phyloP scores from a whole-genome alignment of 805 yeast species.

The Candida wancherniae region DNA sequence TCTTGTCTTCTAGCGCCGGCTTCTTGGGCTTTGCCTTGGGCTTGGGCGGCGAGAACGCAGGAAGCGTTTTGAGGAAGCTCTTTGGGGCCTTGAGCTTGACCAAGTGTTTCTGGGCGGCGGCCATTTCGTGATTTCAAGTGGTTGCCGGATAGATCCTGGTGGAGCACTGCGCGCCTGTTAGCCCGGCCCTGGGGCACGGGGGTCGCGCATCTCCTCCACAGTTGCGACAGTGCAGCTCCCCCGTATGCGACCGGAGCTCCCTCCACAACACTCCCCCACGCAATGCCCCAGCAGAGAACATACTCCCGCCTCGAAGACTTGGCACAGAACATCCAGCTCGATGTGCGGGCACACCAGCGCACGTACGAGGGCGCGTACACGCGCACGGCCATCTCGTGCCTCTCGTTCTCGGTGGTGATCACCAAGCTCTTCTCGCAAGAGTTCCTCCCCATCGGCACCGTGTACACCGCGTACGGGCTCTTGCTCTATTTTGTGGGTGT shows the following conservation, averaged over 20 bases:
- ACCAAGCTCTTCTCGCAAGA: slow-evolving; percentile 60
- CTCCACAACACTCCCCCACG: too few relatives aligned
- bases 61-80: slow-evolving; percentile 29
- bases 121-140: slow-evolving; percentile 21
- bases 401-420: slow-evolving; percentile 61
- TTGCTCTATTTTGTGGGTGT: slow-evolving; percentile 37
- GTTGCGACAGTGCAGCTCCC: too few relatives aligned
- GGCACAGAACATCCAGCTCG: slow-evolving; percentile 40
- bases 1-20: slow-evolving; percentile 27
- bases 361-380: slow-evolving; percentile 84
- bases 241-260: too few relatives aligned
- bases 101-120: slow-evolving; percentile 30
- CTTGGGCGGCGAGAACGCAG: slow-evolving; percentile 25
- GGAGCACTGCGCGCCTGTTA: too few relatives aligned
- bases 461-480: slow-evolving; percentile 59
- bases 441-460: slow-evolving; percentile 62
- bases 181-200: too few relatives aligned
- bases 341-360: slow-evolving; percentile 67
- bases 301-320: slow-evolving; percentile 35
- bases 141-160: too few relatives aligned
- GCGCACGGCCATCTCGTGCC: slow-evolving; percentile 63
- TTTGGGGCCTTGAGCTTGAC: slow-evolving; percentile 31
- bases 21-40: slow-evolving; percentile 31
- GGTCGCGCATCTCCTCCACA: too few relatives aligned
- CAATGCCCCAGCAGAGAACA: too few relatives aligned